phyloP scores from a whole-genome alignment of 139 green algal genomes.

The Coelastrella sp. region DNA sequence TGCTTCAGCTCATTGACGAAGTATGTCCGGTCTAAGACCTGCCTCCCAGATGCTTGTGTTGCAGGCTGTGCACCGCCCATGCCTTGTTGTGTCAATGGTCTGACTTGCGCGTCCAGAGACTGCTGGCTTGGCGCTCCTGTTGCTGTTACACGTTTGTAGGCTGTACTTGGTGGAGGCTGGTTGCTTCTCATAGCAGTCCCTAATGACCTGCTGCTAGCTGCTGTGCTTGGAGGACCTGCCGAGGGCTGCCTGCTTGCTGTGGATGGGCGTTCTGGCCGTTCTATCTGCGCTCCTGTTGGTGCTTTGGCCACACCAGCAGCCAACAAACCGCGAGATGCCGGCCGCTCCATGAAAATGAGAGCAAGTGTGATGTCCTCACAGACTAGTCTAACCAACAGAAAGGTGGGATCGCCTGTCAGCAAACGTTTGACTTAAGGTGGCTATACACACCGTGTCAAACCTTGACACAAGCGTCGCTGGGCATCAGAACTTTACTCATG shows the following conservation, averaged over 20 bases:
- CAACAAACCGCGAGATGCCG: constrained; percentile 23
- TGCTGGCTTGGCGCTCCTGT: background rate
- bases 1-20: constrained; percentile 76
- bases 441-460: too few relatives aligned
- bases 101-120: constrained; percentile 31
- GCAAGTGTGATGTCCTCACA: background rate
- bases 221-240: constrained; percentile 6
- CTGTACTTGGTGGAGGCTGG: constrained; percentile 27
- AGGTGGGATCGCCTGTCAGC: background rate
- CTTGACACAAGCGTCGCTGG: too few relatives aligned
- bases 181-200: constrained; percentile 1
- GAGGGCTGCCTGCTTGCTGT: constrained; percentile 23
- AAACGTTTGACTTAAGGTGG: background rate
- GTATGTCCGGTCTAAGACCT: constrained; percentile 80
- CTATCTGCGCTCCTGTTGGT: constrained; percentile 17
- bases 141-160: constrained; percentile 20
- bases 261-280: constrained; percentile 34
- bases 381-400: too few relatives aligned
- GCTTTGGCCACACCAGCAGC: constrained; percentile 40
- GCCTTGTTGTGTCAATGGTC: constrained; percentile 67
- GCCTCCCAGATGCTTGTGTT: constrained; percentile 49
- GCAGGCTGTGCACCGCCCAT: constrained; percentile 57
- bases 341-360: constrained; percentile 21
- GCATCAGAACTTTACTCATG: too few relatives aligned
- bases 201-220: background rate